Percentiles rank a stretch among this genome's conserved stretches.
phyloP scores from a whole-genome alignment of 164 flowering plant species.

The Umbilicus rupestris region DNA sequence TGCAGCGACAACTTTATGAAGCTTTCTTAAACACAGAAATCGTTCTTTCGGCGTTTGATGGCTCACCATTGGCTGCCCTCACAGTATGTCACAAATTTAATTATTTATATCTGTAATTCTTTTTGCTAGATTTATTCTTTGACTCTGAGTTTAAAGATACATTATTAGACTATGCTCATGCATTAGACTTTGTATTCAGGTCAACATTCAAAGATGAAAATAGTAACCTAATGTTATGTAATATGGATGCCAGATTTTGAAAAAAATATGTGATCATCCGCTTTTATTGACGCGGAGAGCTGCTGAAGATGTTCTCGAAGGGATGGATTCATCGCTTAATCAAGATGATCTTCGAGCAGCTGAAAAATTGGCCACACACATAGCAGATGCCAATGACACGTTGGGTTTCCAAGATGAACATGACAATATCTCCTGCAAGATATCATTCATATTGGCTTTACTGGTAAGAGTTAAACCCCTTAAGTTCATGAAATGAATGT shows the following conservation, averaged over 20 bases:
- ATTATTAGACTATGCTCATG: background rate
- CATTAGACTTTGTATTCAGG: background rate
- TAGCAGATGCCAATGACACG: slow-evolving; percentile 49
- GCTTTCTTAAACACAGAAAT: slow-evolving; percentile 84
- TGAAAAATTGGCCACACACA: slow-evolving; percentile 61
- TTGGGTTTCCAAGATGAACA: slow-evolving; percentile 34
- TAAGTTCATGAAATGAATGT: background rate
- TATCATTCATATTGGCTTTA: slow-evolving; percentile 68
- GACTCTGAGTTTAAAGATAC: background rate
- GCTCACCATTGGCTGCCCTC: slow-evolving; percentile 93
- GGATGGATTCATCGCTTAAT: slow-evolving; percentile 64
- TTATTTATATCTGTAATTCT: background rate
- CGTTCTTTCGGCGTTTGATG: slow-evolving; percentile 81
- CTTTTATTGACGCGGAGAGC: slow-evolving; percentile 85
- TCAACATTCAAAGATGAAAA: background rate
- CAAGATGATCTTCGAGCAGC: slow-evolving; percentile 52
- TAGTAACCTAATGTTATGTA: background rate
- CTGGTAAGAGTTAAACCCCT: slow-evolving; percentile 39
- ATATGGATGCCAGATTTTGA: slow-evolving; percentile 54
- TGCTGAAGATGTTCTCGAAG: slow-evolving; percentile 88
- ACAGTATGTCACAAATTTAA: slow-evolving; percentile 44
- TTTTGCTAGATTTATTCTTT: background rate
- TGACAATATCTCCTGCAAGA: slow-evolving; percentile 81
- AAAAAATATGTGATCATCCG: slow-evolving; percentile 99
- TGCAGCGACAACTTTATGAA: slow-evolving; percentile 80